phyloP scores from a whole-genome alignment of 495 filamentous ascomycete species.

The Annulohypoxylon moriforme region DNA sequence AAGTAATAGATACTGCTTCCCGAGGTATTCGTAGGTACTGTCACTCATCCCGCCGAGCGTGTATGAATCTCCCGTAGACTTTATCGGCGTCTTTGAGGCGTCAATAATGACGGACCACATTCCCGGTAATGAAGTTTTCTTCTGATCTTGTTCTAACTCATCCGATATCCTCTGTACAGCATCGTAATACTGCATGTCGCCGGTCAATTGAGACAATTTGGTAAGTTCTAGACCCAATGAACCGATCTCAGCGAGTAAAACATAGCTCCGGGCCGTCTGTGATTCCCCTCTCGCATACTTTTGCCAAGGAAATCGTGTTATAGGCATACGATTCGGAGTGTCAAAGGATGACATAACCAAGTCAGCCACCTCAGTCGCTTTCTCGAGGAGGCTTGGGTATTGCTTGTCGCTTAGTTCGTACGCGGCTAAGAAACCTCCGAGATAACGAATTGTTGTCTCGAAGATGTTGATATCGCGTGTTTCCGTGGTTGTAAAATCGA shows the following conservation, averaged over 20 bases:
- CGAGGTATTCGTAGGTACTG: conserved; percentile 86
- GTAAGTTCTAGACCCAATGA: conserved; percentile 87
- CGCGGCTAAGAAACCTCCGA: conserved; percentile 80
- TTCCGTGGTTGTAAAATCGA: conserved; percentile 79
- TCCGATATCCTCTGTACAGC: conserved; percentile 84
- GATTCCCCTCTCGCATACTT: conserved; percentile 48
- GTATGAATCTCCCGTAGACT: conserved; percentile 55
- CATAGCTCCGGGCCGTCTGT: conserved; percentile 59
- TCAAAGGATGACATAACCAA: conserved; percentile 86
- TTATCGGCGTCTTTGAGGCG: conserved; percentile 68
- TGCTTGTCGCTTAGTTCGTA: conserved; percentile 75
- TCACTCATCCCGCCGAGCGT: conserved; percentile 82
- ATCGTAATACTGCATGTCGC: conserved; percentile 85
- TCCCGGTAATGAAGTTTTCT: conserved; percentile 73
- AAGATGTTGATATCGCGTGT: conserved; percentile 71
- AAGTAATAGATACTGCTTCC: conserved; percentile 74
- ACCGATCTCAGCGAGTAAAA: conserved; percentile 71
- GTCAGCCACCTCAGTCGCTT: conserved; percentile 81
- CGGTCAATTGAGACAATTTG: conserved; percentile 82
- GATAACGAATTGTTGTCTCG: conserved; percentile 81
- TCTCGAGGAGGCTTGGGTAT: conserved; percentile 70
- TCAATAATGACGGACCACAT: conserved; percentile 82
- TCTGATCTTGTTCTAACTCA: conserved; percentile 74
- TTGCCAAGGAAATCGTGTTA: conserved; percentile 77
- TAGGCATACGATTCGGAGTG: conserved; percentile 88